These are phyloP conservation scores for Epicoccum sorghinum DNA, from an alignment of 2,329 filamentous ascomycete genomes.

Conservation along the genomic window DNA sequence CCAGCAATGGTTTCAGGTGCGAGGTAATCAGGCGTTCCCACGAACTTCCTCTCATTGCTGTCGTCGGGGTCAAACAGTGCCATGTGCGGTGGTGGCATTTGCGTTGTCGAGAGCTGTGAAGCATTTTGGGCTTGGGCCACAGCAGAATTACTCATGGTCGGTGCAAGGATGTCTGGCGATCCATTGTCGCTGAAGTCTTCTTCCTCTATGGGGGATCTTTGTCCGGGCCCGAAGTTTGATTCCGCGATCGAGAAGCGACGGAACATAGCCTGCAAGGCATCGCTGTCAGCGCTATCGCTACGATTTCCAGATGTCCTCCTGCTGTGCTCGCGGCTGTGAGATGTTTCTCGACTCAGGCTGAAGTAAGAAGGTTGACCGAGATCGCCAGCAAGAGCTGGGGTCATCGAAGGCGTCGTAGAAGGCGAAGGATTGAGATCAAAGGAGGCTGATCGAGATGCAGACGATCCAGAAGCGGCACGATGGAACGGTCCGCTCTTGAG, in stretches of 20 bases:
- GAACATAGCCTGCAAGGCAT: slow-evolving; percentile 82
- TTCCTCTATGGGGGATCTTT: slow-evolving; percentile 73
- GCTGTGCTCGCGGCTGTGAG: slow-evolving; percentile 65
- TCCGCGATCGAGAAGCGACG: slow-evolving; percentile 65
- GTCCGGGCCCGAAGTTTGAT: slow-evolving; percentile 53
- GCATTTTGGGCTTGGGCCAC: slow-evolving; percentile 61
- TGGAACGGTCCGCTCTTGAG: slow-evolving; percentile 92
- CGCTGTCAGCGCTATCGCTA: slow-evolving; percentile 92
- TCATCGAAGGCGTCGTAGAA: slow-evolving; percentile 82
- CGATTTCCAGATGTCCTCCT: slow-evolving; percentile 78
- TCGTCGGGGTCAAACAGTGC: slow-evolving; percentile 95
- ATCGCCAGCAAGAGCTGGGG: slow-evolving; percentile 71
- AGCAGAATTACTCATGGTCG: slow-evolving; percentile 58
- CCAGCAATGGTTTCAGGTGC: slow-evolving; percentile 97
- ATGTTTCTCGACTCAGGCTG: slow-evolving; percentile 69
- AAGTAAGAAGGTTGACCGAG: slow-evolving; percentile 93
- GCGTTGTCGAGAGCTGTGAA: slow-evolving; percentile 65
- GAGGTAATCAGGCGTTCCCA: slow-evolving; percentile 95
- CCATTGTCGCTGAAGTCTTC: slow-evolving; percentile 71
- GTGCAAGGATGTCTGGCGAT: slow-evolving; percentile 80
- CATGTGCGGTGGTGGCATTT: slow-evolving; percentile 90
- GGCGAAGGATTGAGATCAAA: slow-evolving; percentile 88
- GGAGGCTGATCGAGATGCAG: slow-evolving; percentile 76
- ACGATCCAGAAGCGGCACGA: slow-evolving; percentile 83
- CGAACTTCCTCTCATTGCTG: slow-evolving; percentile 81